phyloP scores from a whole-genome alignment of 768 basidiomycete genomes.

The Rhodotorula paludigena region DNA sequence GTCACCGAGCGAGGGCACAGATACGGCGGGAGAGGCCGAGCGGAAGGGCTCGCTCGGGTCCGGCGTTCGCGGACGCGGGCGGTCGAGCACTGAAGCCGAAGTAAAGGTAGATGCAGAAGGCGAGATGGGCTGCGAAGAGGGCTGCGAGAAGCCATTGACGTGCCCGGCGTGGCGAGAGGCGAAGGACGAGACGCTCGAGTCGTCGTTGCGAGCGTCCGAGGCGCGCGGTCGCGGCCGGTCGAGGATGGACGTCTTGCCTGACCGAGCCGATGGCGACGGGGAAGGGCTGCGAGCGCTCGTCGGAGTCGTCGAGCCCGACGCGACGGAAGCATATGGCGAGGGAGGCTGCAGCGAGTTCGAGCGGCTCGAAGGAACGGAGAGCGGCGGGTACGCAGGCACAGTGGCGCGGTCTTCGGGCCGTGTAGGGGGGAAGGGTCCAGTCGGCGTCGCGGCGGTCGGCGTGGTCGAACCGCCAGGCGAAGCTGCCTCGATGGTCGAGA shows the following conservation, averaged over 20 bases:
- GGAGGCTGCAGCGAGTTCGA: neutral
- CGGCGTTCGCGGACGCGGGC: constrained; percentile 6
- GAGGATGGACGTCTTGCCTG: neutral
- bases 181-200: neutral
- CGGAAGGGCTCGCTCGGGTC: neutral
- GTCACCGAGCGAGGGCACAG: too few species aligned
- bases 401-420: too few species aligned
- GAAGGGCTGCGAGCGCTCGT: neutral
- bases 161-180: neutral
- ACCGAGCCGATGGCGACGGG: neutral
- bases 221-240: constrained; percentile 21
- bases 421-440: too few species aligned
- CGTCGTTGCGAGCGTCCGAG: constrained; percentile 3
- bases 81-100: constrained; percentile 8
- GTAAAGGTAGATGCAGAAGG: neutral
- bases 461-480: neutral
- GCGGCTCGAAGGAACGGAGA: neutral
- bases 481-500: neutral
- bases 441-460: neutral
- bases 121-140: neutral
- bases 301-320: neutral
- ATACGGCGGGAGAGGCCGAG: neutral
- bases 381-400: neutral
- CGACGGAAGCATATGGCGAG: neutral
- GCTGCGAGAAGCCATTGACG: neutral